A percentile compares a stretch with the other conserved stretches of the same genome.
phyloP scores from a whole-genome alignment of 106 monocot genomes.

The Ottelia alismoides region DNA sequence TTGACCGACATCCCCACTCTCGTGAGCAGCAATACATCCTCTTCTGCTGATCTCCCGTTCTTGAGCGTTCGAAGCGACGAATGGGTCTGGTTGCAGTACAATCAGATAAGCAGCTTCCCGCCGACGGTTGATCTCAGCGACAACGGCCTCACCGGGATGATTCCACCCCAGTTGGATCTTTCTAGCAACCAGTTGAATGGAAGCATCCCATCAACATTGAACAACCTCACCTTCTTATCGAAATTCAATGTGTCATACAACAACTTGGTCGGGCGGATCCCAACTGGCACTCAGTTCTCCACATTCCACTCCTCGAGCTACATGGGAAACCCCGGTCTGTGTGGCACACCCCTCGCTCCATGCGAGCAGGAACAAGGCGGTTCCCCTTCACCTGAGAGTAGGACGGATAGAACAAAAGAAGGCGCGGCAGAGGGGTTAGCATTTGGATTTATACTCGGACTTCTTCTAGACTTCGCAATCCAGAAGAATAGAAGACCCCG shows the following conservation, averaged over 20 bases:
- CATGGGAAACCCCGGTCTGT: conserved; percentile 42
- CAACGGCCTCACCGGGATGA: conserved; percentile 43
- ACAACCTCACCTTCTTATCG: conserved; percentile 57
- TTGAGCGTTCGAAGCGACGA: conserved; percentile 44
- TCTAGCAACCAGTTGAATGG: conserved; percentile 46
- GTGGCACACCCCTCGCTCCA: conserved; percentile 21
- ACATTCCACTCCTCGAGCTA: conserved; percentile 57
- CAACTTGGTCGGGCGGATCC: conserved; percentile 34
- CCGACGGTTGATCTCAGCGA: conserved; percentile 45
- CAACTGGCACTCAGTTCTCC: conserved; percentile 54
- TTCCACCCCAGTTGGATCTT: conserved; percentile 59
- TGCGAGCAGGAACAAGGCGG: conserved; percentile 1
- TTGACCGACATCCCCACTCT: conserved; percentile 50
- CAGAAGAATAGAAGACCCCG: conserved; percentile 11
- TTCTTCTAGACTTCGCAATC: conserved; percentile 14
- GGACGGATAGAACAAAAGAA: conserved; percentile 18
- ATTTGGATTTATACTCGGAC: conserved; percentile 25
- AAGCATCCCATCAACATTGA: conserved; percentile 46
- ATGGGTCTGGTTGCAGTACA: conserved; percentile 43
- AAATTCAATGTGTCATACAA: conserved; percentile 66
- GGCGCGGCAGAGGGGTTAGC: conserved; percentile 12
- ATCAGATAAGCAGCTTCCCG: conserved; percentile 61
- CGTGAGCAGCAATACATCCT: conserved; percentile 2
- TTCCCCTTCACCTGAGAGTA: conserved; percentile 3
- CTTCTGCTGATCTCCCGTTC: conserved; percentile 25